These are phyloP conservation scores for Lizonia empirigonia DNA, from an alignment of 2,329 filamentous ascomycete species.

Conservation along the genomic window DNA sequence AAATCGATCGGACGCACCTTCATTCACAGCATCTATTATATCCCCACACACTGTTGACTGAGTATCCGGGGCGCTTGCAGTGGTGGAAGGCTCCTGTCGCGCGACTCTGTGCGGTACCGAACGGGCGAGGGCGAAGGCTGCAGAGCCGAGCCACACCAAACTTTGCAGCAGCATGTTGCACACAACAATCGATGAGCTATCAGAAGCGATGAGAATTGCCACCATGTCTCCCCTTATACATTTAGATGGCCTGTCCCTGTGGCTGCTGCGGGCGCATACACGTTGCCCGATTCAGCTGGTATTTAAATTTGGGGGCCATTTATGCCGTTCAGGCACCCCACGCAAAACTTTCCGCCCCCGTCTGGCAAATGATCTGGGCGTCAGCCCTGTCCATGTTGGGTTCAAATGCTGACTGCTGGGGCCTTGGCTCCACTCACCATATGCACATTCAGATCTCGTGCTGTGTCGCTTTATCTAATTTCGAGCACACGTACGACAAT, in stretches of 20 bases:
- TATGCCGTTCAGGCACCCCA: constrained; percentile 2
- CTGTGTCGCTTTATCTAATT: background rate
- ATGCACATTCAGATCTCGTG: background rate
- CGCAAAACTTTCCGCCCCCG: background rate
- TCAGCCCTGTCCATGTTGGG: background rate
- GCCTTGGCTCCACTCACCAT: background rate
- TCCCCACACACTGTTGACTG: constrained; percentile 22
- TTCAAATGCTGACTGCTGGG: background rate
- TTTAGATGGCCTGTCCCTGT: background rate
- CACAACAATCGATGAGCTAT: background rate
- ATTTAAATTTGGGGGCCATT: background rate
- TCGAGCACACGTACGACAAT: too few species aligned
- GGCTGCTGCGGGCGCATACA: background rate
- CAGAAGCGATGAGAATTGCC: background rate
- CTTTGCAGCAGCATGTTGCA: background rate
- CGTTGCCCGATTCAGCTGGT: background rate
- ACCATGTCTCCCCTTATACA: background rate
- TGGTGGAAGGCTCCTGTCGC: constrained; percentile 20
- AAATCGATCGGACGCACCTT: constrained; percentile 6
- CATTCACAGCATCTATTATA: constrained; percentile 15
- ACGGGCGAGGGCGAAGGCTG: constrained; percentile 2
- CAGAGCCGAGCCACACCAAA: background rate
- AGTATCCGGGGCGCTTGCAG: constrained; percentile 7
- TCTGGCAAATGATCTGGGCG: background rate
- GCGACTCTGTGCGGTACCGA: constrained; percentile 12